Evolutionary conservation across 306 rosid species (phyloP).

Genomic region (Prunus kanzakura): DNA sequence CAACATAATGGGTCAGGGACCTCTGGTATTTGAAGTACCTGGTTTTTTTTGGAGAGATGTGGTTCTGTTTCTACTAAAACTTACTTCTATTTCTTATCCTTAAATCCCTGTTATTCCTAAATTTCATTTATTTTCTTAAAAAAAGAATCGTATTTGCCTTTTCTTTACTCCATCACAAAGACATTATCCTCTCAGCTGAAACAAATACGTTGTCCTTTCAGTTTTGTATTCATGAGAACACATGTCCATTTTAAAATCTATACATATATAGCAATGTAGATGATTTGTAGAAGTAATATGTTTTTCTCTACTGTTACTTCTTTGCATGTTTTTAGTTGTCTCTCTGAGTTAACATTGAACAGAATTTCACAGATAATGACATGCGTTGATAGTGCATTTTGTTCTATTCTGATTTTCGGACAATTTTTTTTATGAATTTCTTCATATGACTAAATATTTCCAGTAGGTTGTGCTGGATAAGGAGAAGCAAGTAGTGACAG

Average conservation of each 20-base stretch:
- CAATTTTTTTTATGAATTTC: neutral
- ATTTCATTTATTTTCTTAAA: neutral
- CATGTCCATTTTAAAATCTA: neutral
- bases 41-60: neutral
- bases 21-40: neutral
- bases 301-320: neutral
- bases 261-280: neutral
- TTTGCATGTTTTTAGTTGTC: neutral
- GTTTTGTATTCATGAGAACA: neutral
- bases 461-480: constrained; percentile 92
- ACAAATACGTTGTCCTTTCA: neutral
- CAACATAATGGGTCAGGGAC: neutral
- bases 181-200: neutral
- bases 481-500: constrained; percentile 71
- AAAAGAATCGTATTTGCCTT: neutral
- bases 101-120: neutral
- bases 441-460: constrained; percentile 41
- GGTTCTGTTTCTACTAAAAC: neutral
- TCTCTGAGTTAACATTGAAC: neutral
- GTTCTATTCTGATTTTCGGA: neutral
- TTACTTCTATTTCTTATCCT: neutral
- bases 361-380: neutral
- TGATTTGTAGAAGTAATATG: neutral
- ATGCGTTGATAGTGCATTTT: neutral
- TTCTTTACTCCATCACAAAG: neutral